Percentiles rank a stretch among this genome's conserved stretches.
Evolutionary conservation across 1,139 yeast species (phyloP).

Genomic region (Suhomyces maxii): DNA sequence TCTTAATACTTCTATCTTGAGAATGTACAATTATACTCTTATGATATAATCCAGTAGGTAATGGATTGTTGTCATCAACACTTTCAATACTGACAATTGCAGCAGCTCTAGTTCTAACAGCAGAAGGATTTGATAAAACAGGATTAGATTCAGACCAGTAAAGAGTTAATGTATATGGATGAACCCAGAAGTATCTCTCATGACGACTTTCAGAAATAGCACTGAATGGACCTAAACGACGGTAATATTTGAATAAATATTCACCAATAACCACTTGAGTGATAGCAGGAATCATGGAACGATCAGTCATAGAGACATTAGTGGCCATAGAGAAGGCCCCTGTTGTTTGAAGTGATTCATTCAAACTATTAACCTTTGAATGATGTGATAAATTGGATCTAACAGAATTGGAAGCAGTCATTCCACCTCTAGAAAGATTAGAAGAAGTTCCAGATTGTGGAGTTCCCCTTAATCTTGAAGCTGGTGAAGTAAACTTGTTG

Average conservation of each 20-base stretch:
- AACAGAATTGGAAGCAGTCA: constrained; percentile 26
- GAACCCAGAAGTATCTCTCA: constrained; percentile 94
- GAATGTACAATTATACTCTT: constrained; percentile 80
- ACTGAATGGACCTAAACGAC: constrained; percentile 72
- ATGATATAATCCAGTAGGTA: constrained; percentile 87
- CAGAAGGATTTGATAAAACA: constrained; percentile 65
- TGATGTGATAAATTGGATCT: constrained; percentile 35
- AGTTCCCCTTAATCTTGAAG: constrained; percentile 14
- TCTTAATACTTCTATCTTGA: constrained; percentile 63
- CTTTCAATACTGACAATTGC: constrained; percentile 80
- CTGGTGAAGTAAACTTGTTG: constrained; percentile 17
- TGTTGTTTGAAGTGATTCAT: constrained; percentile 35
- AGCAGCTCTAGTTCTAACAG: constrained; percentile 70
- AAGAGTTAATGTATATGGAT: constrained; percentile 87
- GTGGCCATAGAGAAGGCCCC: constrained; percentile 61
- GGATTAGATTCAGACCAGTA: constrained; percentile 91
- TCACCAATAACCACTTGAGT: constrained; percentile 95
- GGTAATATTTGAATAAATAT: constrained; percentile 80
- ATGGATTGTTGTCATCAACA: constrained; percentile 81
- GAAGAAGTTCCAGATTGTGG: constrained; percentile 14
- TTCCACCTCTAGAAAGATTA: constrained; percentile 11
- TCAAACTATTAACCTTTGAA: constrained; percentile 27
- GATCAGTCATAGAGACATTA: constrained; percentile 68
- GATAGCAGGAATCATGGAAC: constrained; percentile 79
- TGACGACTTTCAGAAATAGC: constrained; percentile 81